Percentiles rank a stretch among this genome's conserved stretches.
Conservation (phyloP, 805 yeast species). For the Yamadazyma sp. region DNA sequence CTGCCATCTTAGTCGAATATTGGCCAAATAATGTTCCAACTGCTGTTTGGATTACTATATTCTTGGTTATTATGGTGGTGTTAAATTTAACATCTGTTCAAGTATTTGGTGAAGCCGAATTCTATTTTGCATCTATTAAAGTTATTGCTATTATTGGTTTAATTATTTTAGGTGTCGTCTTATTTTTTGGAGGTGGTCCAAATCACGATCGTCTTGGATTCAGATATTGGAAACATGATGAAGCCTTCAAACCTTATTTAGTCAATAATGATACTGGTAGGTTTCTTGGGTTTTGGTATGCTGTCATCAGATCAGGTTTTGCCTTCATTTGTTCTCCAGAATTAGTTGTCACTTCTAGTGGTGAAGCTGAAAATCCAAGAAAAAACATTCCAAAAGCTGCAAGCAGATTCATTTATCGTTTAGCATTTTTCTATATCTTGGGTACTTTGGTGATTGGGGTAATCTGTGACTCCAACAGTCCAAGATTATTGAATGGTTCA, state of each 20-base stretch:
- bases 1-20: slow-evolving; percentile 30
- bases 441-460: slow-evolving; percentile 42
- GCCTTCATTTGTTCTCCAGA: slow-evolving; percentile 66
- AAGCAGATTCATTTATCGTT: slow-evolving; percentile 52
- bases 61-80: slow-evolving; percentile 37
- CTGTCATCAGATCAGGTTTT: slow-evolving; percentile 61
- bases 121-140: slow-evolving; percentile 60
- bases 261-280: slow-evolving; percentile 55
- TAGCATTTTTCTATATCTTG: slow-evolving; percentile 37
- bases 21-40: slow-evolving; percentile 29
- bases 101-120: slow-evolving; percentile 55
- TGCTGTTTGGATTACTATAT: slow-evolving; percentile 42
- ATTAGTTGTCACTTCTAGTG: slow-evolving; percentile 69
- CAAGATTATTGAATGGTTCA: slow-evolving; percentile 20
- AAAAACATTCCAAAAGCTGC: slow-evolving; percentile 54
- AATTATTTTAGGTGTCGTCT: slow-evolving; percentile 56
- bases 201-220: slow-evolving; percentile 70
- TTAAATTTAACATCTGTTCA: slow-evolving; percentile 48
- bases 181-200: slow-evolving; percentile 78
- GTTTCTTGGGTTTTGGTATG: slow-evolving; percentile 63
- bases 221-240: slow-evolving; percentile 53
- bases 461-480: slow-evolving; percentile 28
- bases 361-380: slow-evolving; percentile 33
- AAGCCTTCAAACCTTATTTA: slow-evolving; percentile 42
- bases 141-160: slow-evolving; percentile 61